These are phyloP conservation scores for Tulasnella sp. DNA, from an alignment of 768 basidiomycete species.

Conservation along the genomic window DNA sequence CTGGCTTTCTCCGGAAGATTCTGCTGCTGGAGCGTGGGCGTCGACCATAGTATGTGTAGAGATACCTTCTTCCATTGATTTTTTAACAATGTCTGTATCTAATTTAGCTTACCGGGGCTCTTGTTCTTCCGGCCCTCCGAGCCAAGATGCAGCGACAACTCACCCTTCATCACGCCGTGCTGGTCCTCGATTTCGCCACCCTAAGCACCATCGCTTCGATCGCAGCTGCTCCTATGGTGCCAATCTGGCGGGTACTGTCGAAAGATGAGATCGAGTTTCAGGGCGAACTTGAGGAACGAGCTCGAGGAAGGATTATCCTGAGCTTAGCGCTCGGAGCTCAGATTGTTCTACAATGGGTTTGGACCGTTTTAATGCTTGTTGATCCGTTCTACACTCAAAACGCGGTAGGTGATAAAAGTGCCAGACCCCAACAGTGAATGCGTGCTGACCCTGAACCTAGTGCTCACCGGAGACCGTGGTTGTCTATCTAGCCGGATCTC, in stretches of 20 bases:
- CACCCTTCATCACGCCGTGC: slow-evolving; percentile 9
- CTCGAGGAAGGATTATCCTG: background rate
- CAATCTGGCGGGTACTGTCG: slow-evolving; percentile 12
- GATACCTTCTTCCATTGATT: background rate
- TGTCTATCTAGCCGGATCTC: background rate
- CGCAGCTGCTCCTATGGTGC: slow-evolving; percentile 9
- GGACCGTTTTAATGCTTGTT: slow-evolving; percentile 2
- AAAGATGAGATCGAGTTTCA: background rate
- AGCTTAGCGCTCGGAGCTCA: background rate
- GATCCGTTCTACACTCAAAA: slow-evolving; percentile 9
- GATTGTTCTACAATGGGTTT: slow-evolving; percentile 11
- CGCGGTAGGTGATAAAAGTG: background rate
- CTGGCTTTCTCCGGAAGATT: slow-evolving; percentile 10
- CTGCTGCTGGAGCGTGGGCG: slow-evolving; percentile 11
- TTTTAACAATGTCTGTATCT: background rate
- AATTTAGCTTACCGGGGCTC: slow-evolving; percentile 1
- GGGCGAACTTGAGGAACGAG: background rate
- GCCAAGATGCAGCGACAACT: slow-evolving; percentile 9
- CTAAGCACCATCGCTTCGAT: slow-evolving; percentile 12
- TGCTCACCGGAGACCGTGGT: slow-evolving; percentile 1
- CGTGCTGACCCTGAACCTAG: background rate
- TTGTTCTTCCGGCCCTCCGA: slow-evolving; percentile 9
- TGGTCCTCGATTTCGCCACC: slow-evolving; percentile 14
- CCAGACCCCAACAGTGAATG: background rate
- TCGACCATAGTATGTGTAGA: slow-evolving; percentile 1